Base-by-base conservation (phyloP, 495 filamentous ascomycete species). In the Neurospora discreta region DNA sequence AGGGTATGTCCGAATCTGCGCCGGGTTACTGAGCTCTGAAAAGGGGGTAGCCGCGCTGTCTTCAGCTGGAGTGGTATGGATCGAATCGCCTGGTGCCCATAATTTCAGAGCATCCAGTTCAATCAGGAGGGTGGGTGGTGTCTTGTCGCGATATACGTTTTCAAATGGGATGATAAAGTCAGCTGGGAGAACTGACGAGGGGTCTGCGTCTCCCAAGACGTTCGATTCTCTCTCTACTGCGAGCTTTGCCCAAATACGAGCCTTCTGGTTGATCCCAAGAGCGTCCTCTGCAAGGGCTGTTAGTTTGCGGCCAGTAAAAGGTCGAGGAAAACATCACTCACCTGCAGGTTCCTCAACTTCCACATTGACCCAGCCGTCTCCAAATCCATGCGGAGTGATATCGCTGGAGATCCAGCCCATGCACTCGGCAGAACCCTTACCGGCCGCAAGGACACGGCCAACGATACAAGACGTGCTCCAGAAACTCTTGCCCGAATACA, bases 401-500 rank as follows among this genome's bases (percentile, higher is more conserved):
- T 86, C 81, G 68, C 87, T 88, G 20, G 88, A 88, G 20, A 93
- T 84, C 92, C 92, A 95, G 2, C 90, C 91, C 88, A 93, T 90
- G 73, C 90, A 93, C 72, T 92, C 91, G n/a, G 84, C 85, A 20
- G 89, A 87, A 10, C 87, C 89, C 36, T 87, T 83, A 11, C 87
- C 79, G 41, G 89, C 87, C 71, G 90, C 89, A 30, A 97, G 75
- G 0, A 97, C 91, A 40, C 91, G 88, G 9, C 92, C 92, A 33
- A 94, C 87, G 52, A 95, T 85, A 75, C 90, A 93, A 58, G 85
- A 81, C 40, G 91, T 93, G 79, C 92, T 94, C 93, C 93, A 97
- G 84, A 91, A 95, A 70, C 88, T 94, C 73, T 87, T 88, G 20
- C 84, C 86, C 10, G 75, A 78, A 76, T 92, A 93, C 9, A 90